Evolutionary conservation across 2,329 filamentous ascomycete species (phyloP), one percentile per base, ranked within the genome.

Genomic region (Trichoderma endophyticum): DNA sequence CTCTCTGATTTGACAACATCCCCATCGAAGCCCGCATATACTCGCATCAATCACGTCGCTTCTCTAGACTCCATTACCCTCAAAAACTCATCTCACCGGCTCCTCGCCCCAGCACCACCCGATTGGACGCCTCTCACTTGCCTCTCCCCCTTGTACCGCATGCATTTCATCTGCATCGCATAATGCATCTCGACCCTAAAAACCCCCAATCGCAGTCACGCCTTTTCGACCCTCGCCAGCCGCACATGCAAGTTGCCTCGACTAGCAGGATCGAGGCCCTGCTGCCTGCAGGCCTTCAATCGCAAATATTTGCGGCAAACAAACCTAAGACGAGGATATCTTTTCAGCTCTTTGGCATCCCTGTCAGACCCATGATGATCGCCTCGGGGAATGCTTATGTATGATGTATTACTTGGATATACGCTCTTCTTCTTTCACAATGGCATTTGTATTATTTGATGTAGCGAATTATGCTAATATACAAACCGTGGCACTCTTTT

Each of bases 391-490:
- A 8, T 26, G 28, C 54, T 57, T 28, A 28, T 57, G 54, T 43
- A 18, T 18, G 15, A 43, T 43, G 36, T 43, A 43, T 4, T 9
- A 43, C 28, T 21, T 21, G 30, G 24, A 34, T 36, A 24, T 43
- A 6, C 26, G 12, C 30, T 54, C n/a, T 3, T 36, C n/a, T 18
- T 36, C 26, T 34, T 51, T 28, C 48, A 70, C 67, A 71, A 43
- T 30, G 60, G 60, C 60, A 24, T 18, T 18, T 57, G 21, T 71
- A 64, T 64, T 56, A 26, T 30, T 14, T 48, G 26, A 64, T 48
- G 56, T 39, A 57, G 48, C 32, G 34, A 26, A 64, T 71, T 36
- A 54, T 32, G 15, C 68, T 71, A 71, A 24, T 64, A 71, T 71
- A 71, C 68, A 71, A 63, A 57, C 34, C n/a, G 67, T 57, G 59